phyloP scores from a whole-genome alignment of 495 filamentous ascomycete genomes.

The Penicillium maclennaniae region DNA sequence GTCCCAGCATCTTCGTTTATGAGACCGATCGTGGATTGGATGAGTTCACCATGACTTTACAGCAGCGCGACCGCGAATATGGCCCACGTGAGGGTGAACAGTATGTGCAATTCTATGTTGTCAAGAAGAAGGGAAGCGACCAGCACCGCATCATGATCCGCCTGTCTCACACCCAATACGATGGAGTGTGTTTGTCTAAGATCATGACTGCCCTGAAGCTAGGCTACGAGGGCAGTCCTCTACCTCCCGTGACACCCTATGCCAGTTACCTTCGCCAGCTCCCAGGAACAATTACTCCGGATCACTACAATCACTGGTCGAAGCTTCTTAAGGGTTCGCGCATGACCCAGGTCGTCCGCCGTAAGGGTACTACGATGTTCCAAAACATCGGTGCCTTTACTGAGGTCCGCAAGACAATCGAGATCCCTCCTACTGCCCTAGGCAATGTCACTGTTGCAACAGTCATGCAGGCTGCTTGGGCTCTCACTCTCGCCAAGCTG shows the following conservation, averaged over 20 bases:
- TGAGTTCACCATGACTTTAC: conserved; percentile 47
- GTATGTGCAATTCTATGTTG: conserved; percentile 58
- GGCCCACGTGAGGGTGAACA: conserved; percentile 57
- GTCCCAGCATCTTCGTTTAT: conserved; percentile 49
- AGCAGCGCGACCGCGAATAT: conserved; percentile 46
- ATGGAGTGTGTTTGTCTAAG: conserved; percentile 63
- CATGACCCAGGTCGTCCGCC: conserved; percentile 45
- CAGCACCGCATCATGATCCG: conserved; percentile 59
- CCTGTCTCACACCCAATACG: conserved; percentile 72
- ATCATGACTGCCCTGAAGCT: conserved; percentile 54
- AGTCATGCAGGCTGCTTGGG: conserved; percentile 56
- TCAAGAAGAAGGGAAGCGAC: conserved; percentile 46
- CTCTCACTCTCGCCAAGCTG: conserved; percentile 49
- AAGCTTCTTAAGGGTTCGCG: conserved; percentile 40
- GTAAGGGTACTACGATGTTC: conserved; percentile 36
- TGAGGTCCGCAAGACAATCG: conserved; percentile 36
- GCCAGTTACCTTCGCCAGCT: conserved; percentile 56
- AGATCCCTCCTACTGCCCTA: conserved; percentile 35
- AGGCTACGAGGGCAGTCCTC: conserved; percentile 47
- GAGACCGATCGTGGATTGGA: conserved; percentile 51
- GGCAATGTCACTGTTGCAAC: conserved; percentile 53
- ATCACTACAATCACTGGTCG: conserved; percentile 53
- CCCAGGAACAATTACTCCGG: conserved; percentile 39
- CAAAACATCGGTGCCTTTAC: conserved; percentile 36
- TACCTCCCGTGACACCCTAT: conserved; percentile 49